A percentile compares a stretch with the other conserved stretches of the same genome.
These are phyloP conservation scores for Leccinum disarticulatum DNA, from an alignment of 768 basidiomycete genomes.

Conservation along the genomic window DNA sequence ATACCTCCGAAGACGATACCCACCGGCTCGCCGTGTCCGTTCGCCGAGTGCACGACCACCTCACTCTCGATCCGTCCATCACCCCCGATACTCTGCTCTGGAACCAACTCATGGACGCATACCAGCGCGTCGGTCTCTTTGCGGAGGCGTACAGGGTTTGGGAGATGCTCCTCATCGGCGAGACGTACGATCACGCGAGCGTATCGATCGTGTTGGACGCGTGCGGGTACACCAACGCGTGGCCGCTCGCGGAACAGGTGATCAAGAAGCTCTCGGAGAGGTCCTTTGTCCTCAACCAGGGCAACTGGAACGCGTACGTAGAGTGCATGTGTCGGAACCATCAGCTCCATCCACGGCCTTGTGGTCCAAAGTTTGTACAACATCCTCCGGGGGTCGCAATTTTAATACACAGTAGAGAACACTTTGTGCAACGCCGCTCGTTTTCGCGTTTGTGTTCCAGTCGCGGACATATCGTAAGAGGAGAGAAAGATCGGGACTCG, in stretches of 20 bases:
- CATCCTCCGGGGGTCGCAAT: conserved; percentile 69
- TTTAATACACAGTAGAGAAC: conserved; percentile 82
- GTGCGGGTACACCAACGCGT: conserved; percentile 62
- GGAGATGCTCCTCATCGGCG: conserved; percentile 67
- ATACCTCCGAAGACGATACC: conserved; percentile 23
- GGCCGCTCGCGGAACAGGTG: conserved; percentile 52
- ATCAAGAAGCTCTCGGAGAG: conserved; percentile 50
- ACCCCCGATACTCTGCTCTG: conserved; percentile 68
- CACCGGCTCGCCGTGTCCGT: conserved; percentile 47
- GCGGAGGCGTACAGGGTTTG: conserved; percentile 75
- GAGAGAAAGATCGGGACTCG: conserved; percentile 71
- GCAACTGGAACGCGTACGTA: conserved; percentile 71
- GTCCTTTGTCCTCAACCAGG: conserved; percentile 54
- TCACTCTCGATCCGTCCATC: conserved; percentile 76
- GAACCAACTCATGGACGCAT: conserved; percentile 89
- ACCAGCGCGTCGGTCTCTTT: conserved; percentile 74
- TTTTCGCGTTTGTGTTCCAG: conserved; percentile 96
- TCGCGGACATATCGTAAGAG: conserved; percentile 80
- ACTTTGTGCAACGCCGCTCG: conserved; percentile 79
- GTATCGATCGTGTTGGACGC: conserved; percentile 86
- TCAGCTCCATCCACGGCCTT: conserved; percentile 15
- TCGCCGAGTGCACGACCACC: conserved; percentile 66
- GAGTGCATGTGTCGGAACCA: conserved; percentile 79
- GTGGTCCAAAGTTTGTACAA: conserved; percentile 60
- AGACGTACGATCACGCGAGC: conserved; percentile 57